Evolutionary conservation across 2,329 filamentous ascomycete genomes (phyloP).

Genomic region (Rhynchosporium secalis): DNA sequence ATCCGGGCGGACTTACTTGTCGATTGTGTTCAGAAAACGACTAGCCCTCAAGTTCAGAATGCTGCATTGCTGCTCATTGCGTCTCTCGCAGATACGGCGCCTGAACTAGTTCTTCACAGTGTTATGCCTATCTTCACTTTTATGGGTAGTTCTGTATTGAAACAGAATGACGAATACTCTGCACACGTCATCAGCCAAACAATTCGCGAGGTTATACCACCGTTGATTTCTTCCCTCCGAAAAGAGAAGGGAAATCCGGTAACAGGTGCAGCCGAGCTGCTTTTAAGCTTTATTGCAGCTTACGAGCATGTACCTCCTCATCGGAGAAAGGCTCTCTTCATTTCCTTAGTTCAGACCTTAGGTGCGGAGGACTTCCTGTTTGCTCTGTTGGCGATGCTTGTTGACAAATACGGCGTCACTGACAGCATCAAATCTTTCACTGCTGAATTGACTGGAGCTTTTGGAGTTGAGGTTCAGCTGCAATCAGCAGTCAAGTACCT

Average conservation of each 20-base stretch:
- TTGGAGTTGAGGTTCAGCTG: constrained; percentile 74
- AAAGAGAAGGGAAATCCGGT: constrained; percentile 77
- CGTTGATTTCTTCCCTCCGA: constrained; percentile 80
- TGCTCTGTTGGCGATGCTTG: constrained; percentile 82
- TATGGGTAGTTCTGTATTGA: constrained; percentile 87
- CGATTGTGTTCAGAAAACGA: constrained; percentile 88
- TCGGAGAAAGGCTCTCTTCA: constrained; percentile 78
- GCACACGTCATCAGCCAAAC: constrained; percentile 95
- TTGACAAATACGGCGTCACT: constrained; percentile 83
- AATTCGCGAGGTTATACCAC: constrained; percentile 90
- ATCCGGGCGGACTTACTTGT: constrained; percentile 89
- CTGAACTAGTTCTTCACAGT: constrained; percentile 89
- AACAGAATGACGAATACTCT: constrained; percentile 95
- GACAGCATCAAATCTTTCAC: constrained; percentile 74
- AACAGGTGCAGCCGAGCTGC: constrained; percentile 79
- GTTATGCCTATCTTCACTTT: constrained; percentile 99
- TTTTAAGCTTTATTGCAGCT: constrained; percentile 94
- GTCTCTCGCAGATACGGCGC: constrained; percentile 80
- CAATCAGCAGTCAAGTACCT: constrained; percentile 76
- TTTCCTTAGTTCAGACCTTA: constrained; percentile 80
- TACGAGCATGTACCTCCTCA: constrained; percentile 95
- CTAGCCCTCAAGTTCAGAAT: constrained; percentile 92
- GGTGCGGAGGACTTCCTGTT: constrained; percentile 86
- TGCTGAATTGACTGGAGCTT: constrained; percentile 69
- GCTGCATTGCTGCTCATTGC: constrained; percentile 85